Evolutionary conservation across 176 grass and related monocot genomes (phyloP).

Genomic region (Microstegium vimineum): DNA sequence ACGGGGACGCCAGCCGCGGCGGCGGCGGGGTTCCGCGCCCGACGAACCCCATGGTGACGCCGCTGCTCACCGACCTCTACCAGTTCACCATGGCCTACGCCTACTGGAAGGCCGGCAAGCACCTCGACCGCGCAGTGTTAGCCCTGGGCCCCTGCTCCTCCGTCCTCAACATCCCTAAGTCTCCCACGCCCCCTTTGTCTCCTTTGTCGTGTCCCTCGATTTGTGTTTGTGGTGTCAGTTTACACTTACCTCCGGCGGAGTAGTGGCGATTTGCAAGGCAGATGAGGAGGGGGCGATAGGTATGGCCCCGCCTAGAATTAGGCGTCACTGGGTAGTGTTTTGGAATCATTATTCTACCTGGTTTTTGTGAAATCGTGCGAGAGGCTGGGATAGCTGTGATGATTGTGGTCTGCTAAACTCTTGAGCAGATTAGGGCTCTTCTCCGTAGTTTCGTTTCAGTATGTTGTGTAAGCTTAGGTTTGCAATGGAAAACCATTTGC

Average conservation of each 20-base stretch:
- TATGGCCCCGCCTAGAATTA: background rate
- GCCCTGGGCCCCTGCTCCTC: background rate
- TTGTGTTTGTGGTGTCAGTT: background rate
- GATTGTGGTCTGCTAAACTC: background rate
- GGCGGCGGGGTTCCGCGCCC: slow-evolving; percentile 34
- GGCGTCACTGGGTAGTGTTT: background rate
- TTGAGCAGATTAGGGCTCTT: background rate
- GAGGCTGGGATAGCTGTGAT: background rate
- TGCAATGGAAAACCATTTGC: background rate
- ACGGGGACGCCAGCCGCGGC: slow-evolving; percentile 27
- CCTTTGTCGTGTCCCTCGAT: background rate
- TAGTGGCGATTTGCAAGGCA: background rate
- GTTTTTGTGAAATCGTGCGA: background rate
- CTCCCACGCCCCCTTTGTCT: no score
- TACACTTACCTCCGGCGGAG: background rate
- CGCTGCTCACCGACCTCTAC: slow-evolving; percentile 93
- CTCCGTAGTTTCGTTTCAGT: background rate
- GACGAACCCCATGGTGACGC: slow-evolving; percentile 93
- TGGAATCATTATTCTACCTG: background rate
- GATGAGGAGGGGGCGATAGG: background rate
- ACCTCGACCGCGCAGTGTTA: slow-evolving; percentile 87
- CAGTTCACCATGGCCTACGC: slow-evolving; percentile 99
- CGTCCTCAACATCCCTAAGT: no score
- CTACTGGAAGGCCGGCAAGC: slow-evolving; percentile 96
- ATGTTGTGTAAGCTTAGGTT: background rate